A percentile compares a stretch with the other conserved stretches of the same genome.
Evolutionary conservation across 768 basidiomycete genomes (phyloP).

Genomic region (Suillus weaverae): DNA sequence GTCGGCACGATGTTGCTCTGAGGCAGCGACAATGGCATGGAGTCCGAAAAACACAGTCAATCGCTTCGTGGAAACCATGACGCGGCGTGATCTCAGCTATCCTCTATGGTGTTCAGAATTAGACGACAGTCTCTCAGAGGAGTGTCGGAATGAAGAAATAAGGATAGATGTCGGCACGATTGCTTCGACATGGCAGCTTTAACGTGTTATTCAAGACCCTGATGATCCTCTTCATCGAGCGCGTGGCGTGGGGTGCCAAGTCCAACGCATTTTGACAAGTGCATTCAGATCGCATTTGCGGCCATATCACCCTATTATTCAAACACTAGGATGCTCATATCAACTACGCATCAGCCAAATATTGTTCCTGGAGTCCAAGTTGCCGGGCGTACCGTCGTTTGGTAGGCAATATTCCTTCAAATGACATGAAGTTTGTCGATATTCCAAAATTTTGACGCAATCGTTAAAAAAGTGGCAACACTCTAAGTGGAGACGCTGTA

Average conservation of each 20-base stretch:
- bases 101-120: slow-evolving; percentile 39
- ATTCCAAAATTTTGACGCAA: too few species aligned
- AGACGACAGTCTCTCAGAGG: slow-evolving; percentile 21
- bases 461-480: too few species aligned
- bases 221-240: slow-evolving; percentile 30
- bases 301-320: too few species aligned
- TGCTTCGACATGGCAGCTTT: slow-evolving; percentile 30
- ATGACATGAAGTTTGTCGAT: too few species aligned
- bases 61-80: not conserved
- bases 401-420: too few species aligned
- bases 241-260: slow-evolving; percentile 28
- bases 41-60: not conserved
- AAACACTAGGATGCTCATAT: not conserved
- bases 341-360: not conserved
- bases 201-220: slow-evolving; percentile 40
- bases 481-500: too few species aligned
- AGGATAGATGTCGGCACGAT: slow-evolving; percentile 42
- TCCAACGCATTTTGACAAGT: slow-evolving; percentile 31
- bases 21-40: not conserved
- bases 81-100: slow-evolving; percentile 17
- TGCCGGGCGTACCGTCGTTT: not conserved
- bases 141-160: slow-evolving; percentile 29
- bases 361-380: not conserved
- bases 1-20: not conserved
- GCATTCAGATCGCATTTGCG: slow-evolving; percentile 3